Conservation (phyloP, 192 early-diverging fungal species). For the Coemansia guatemalensis region DNA sequence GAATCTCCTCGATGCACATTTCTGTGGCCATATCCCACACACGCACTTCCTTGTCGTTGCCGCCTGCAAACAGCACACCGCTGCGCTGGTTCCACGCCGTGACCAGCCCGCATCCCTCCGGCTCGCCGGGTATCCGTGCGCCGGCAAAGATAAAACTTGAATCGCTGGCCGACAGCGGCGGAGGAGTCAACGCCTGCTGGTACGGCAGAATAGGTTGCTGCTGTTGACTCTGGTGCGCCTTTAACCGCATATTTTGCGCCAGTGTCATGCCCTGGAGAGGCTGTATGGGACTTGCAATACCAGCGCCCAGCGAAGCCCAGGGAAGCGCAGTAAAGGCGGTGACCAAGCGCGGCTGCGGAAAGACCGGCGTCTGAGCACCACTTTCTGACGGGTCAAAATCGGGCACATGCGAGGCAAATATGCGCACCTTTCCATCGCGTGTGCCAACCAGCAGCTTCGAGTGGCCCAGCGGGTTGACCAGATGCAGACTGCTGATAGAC, state of each 20-base stretch:
- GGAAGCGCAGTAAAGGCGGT: constrained; percentile 45
- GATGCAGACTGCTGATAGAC: constrained; percentile 71
- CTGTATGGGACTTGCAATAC: background rate
- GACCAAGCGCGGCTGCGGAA: constrained; percentile 42
- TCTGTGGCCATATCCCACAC: constrained; percentile 51
- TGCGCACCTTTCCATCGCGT: constrained; percentile 46
- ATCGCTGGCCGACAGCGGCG: background rate
- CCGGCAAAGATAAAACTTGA: background rate
- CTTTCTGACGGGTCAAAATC: constrained; percentile 29
- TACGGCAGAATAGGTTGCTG: background rate
- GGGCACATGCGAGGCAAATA: constrained; percentile 50
- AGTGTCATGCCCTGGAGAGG: background rate
- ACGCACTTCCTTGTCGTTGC: constrained; percentile 41
- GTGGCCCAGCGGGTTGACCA: constrained; percentile 90
- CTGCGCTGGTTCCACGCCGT: constrained; percentile 53
- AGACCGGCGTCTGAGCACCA: constrained; percentile 18
- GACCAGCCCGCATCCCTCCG: constrained; percentile 25
- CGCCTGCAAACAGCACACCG: constrained; percentile 42
- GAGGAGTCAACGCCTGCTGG: background rate
- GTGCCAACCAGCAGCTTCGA: constrained; percentile 68
- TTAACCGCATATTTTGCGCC: constrained; percentile 2
- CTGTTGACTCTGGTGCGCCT: background rate
- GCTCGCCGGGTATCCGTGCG: background rate
- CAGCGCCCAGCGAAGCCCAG: constrained; percentile 16
- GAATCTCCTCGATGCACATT: constrained; percentile 49